phyloP scores from a whole-genome alignment of 371 early-diverging fungal genomes.

The Apophysomyces ossiformis region DNA sequence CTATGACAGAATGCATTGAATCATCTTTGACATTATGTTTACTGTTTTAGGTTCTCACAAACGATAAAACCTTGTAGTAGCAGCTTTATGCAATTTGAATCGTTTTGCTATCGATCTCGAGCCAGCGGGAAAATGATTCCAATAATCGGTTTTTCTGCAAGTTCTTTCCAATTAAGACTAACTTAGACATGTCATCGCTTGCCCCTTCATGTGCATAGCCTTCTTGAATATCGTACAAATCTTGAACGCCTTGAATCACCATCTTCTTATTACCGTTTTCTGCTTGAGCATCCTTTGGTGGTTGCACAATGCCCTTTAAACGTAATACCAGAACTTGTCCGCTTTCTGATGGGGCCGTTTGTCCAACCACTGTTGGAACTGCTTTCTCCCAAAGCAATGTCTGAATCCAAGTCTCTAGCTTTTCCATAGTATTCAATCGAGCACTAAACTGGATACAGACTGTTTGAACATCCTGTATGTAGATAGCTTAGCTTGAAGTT shows the following conservation, averaged over 20 bases:
- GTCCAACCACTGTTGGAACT: slow-evolving; percentile 41
- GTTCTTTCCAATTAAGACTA: slow-evolving; percentile 77
- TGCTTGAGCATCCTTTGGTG: slow-evolving; percentile 37
- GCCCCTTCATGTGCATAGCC: slow-evolving; percentile 50
- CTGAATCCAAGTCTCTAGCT: slow-evolving; percentile 90
- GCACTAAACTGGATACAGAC: slow-evolving; percentile 49
- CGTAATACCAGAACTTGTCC: slow-evolving; percentile 70
- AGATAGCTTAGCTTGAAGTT: slow-evolving; percentile 10
- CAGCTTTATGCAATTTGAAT: not conserved
- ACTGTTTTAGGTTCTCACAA: too few species aligned
- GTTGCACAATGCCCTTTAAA: slow-evolving; percentile 80
- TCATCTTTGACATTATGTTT: too few species aligned
- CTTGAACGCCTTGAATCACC: slow-evolving; percentile 91
- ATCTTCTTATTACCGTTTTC: slow-evolving; percentile 37
- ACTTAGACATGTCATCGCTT: slow-evolving; percentile 43
- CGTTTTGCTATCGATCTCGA: slow-evolving; percentile 10
- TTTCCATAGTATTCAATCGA: slow-evolving; percentile 39
- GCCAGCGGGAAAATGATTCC: slow-evolving; percentile 43
- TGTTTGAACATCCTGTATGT: slow-evolving; percentile 57
- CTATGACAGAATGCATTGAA: too few species aligned
- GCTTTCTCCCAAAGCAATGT: slow-evolving; percentile 85
- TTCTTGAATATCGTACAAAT: slow-evolving; percentile 86
- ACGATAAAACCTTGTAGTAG: not conserved
- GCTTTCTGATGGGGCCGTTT: slow-evolving; percentile 14
- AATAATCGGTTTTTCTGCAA: slow-evolving; percentile 48